Evolutionary conservation across 2,329 filamentous ascomycete species (phyloP), one percentile per base, ranked within the genome.

Genomic region (Domatiomyces globalis): DNA sequence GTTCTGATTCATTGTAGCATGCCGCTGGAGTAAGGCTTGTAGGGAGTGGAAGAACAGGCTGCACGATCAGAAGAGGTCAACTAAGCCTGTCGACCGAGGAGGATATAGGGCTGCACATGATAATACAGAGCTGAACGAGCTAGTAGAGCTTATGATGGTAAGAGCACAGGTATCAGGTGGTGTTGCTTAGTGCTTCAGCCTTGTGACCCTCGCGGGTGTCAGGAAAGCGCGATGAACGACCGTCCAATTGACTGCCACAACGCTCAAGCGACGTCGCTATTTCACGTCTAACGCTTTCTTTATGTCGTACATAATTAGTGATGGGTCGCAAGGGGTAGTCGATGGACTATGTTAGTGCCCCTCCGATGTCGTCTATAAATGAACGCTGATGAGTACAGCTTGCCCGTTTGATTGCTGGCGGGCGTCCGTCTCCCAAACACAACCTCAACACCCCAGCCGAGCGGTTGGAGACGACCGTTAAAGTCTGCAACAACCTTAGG

Each of bases 321-420:
- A 39, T 39, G 33, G 33, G 33, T 15, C 33, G 33, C 33, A 4
- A 39, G 15, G 33, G 33, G 15, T 39, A 18, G 45, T 50, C 49
- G 43, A 70, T 72, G 70, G 69, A 72, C 61, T 69, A 72, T 65
- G 70, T 72, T 65, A 45, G 70, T 66, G 42, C 43, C 48, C 18
- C 46, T 17, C 49, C 51, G 33, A 55, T 48, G 43, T 49, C 42
- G 18, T 5, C 9, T n/a, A 43, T 12, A 19, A 15, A 19, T 36
- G 3, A 20, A 4, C 10, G 22, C 43, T 45, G 43, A 27, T 25
- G 6, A 25, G 22, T 25, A 43, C 59, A 80, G 77, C 80, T 76
- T 74, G 75, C 77, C 64, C 75, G 79, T 64, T 71, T 83, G 60
- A 73, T 83, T 58, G 78, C 78, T 63, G 76, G 77, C 61, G 68